Base-by-base conservation (phyloP, 164 flowering plant species). In the Brasenia schreberi region DNA sequence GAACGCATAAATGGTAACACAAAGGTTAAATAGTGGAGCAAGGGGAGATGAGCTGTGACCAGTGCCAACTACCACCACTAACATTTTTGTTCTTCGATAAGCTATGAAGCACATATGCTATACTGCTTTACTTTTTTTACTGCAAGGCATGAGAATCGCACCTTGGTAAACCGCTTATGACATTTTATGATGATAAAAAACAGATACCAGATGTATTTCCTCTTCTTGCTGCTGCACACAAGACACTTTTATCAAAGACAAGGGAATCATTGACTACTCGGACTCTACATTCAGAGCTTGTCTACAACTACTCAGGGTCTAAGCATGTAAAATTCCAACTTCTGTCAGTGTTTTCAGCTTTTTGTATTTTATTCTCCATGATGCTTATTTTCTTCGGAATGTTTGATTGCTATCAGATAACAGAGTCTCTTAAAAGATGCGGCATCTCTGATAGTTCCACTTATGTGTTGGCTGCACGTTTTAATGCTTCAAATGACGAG, bases 201-300 rank as follows among this genome's bases (percentile, higher is more conserved):
- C 87, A 90, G 98, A 82, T 90, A 61, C 92, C 97, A 17, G 97
- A 90, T 72, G 77, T 84, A 43, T 93, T 93, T 72, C 97, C 97
- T 69, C 76, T 93, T 72, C 83, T 93, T 67, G 96, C 89, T n/a
- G 94, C 97, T 66, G 96, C 98, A 7, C 84, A 89, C 58, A 93
- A 90, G 76, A 79, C 97, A n/a, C 87, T 86, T 68, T 2, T 85
- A n/a, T 66, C 96, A 63, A 90, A 89, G 75, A 84, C 92, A 61
- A 77, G 91, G 62, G 90, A 80, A 4, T 79, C 91, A 23, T 70
- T 94, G 74, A 84, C 87, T 3, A 89, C 98, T 14, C 83, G 93
- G 39, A 90, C 96, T 56, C 85, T 81, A 65, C 97, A 90, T 78
- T 93, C 97, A 19, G 98, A 93, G 79, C 89, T 93, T 63, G 96